These are phyloP conservation scores for Lactarius deliciosus DNA, from an alignment of 768 basidiomycete species.

Conservation along the genomic window DNA sequence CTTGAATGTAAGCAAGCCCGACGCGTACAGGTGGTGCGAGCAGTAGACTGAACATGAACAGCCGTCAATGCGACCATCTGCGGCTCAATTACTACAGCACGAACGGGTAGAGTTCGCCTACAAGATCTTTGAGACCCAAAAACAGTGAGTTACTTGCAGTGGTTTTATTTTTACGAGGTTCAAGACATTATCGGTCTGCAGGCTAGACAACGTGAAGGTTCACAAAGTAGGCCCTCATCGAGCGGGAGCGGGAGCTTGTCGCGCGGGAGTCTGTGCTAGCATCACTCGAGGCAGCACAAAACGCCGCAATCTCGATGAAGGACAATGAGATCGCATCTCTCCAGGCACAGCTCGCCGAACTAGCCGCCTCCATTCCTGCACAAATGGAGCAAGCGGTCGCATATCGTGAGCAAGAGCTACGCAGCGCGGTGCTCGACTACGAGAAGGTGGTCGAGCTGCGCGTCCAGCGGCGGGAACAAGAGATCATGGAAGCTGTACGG, in stretches of 20 bases:
- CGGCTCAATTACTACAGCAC: slow-evolving; percentile 75
- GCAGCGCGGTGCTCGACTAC: slow-evolving; percentile 59
- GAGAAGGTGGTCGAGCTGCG: slow-evolving; percentile 69
- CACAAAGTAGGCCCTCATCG: slow-evolving; percentile 56
- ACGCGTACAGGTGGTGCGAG: neutral
- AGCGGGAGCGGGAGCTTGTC: slow-evolving; percentile 64
- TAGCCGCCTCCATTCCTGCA: slow-evolving; percentile 32
- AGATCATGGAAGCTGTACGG: slow-evolving; percentile 67
- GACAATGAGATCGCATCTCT: slow-evolving; percentile 58
- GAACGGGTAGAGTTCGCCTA: slow-evolving; percentile 70
- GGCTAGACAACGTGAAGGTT: slow-evolving; percentile 62
- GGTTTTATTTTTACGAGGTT: neutral
- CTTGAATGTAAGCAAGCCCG: slow-evolving; percentile 59
- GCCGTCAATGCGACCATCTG: slow-evolving; percentile 87
- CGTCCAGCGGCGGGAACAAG: slow-evolving; percentile 66
- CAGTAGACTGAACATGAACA: slow-evolving; percentile 34
- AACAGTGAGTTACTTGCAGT: slow-evolving; percentile 52
- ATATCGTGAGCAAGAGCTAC: slow-evolving; percentile 67
- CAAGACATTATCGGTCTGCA: slow-evolving; percentile 33
- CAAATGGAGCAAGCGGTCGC: slow-evolving; percentile 55
- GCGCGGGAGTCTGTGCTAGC: slow-evolving; percentile 54
- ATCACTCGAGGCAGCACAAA: slow-evolving; percentile 56
- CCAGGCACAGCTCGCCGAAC: slow-evolving; percentile 34
- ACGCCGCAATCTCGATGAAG: slow-evolving; percentile 50
- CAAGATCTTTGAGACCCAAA: slow-evolving; percentile 75